These are phyloP conservation scores for Neofusicoccum parvum DNA, from an alignment of 2,329 filamentous ascomycete genomes.

Conservation along the genomic window DNA sequence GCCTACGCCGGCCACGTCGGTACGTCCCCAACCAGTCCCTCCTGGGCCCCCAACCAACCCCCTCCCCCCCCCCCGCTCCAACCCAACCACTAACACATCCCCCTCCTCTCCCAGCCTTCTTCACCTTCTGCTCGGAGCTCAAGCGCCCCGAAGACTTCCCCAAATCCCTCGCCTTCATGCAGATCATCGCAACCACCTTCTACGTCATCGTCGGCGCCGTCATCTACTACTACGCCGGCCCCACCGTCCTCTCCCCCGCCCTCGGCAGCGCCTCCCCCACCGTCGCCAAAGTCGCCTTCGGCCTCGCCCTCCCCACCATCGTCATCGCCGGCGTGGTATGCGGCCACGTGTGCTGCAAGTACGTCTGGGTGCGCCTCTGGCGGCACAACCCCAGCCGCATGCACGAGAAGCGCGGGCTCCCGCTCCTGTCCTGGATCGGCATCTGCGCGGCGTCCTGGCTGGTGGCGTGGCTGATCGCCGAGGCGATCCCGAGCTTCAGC, in stretches of 20 bases:
- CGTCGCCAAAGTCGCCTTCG: constrained; percentile 67
- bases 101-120: constrained; percentile 51
- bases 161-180: constrained; percentile 64
- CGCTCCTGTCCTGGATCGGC: constrained; percentile 59
- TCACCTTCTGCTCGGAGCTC: constrained; percentile 67
- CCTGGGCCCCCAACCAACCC: no score
- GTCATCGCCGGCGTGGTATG: constrained; percentile 72
- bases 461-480: constrained; percentile 67
- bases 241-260: constrained; percentile 64
- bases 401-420: constrained; percentile 35
- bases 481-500: constrained; percentile 70
- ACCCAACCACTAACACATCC: no score
- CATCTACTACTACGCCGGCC: constrained; percentile 69
- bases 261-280: constrained; percentile 62
- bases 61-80: no score
- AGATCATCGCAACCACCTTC: constrained; percentile 60
- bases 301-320: constrained; percentile 70
- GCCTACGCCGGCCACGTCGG: constrained; percentile 68
- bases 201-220: constrained; percentile 68
- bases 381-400: constrained; percentile 26
- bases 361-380: constrained; percentile 67
- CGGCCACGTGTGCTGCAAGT: constrained; percentile 66
- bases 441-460: constrained; percentile 61
- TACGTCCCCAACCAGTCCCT: no score
- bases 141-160: constrained; percentile 62